A percentile compares a stretch with the other conserved stretches of the same genome.
Conservation (phyloP, 768 basidiomycete genomes). For the Hypholoma sublateritium region DNA sequence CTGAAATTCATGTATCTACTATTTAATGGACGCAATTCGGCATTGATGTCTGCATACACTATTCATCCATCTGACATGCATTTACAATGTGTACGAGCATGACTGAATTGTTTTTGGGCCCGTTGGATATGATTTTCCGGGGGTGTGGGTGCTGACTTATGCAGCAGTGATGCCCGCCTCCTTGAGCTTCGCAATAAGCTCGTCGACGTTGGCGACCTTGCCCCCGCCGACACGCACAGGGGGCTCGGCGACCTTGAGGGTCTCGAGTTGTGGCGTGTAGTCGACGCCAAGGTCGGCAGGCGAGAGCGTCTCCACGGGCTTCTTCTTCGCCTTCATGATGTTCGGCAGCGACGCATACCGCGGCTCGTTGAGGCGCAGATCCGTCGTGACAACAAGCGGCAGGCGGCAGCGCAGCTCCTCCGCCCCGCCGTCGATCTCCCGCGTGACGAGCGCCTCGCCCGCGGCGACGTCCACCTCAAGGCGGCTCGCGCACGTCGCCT, state of each 20-base stretch:
- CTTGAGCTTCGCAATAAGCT: slow-evolving; percentile 85
- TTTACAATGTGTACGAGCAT: too few relatives aligned
- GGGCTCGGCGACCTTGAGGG: slow-evolving; percentile 86
- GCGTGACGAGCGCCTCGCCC: slow-evolving; percentile 67
- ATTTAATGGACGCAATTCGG: too few relatives aligned
- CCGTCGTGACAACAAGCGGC: slow-evolving; percentile 89
- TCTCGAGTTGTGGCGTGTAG: slow-evolving; percentile 80
- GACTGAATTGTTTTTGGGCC: neutral
- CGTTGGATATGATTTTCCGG: neutral
- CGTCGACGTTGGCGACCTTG: slow-evolving; percentile 90
- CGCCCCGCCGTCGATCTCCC: slow-evolving; percentile 94
- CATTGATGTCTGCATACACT: too few relatives aligned
- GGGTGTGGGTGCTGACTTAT: neutral
- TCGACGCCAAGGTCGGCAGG: slow-evolving; percentile 83
- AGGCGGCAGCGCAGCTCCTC: slow-evolving; percentile 79
- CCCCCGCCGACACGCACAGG: slow-evolving; percentile 87
- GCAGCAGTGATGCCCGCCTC: slow-evolving; percentile 64
- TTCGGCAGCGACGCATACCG: slow-evolving; percentile 97
- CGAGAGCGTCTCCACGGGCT: slow-evolving; percentile 83
- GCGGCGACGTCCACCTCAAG: slow-evolving; percentile 66
- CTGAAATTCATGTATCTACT: too few relatives aligned
- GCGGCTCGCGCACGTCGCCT: slow-evolving; percentile 94
- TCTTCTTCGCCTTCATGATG: slow-evolving; percentile 99
- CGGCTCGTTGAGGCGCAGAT: slow-evolving; percentile 88
- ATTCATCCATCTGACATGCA: too few relatives aligned